Base-by-base conservation (phyloP, 257 asterid genomes). In the Nicotiana obtusifolia region DNA sequence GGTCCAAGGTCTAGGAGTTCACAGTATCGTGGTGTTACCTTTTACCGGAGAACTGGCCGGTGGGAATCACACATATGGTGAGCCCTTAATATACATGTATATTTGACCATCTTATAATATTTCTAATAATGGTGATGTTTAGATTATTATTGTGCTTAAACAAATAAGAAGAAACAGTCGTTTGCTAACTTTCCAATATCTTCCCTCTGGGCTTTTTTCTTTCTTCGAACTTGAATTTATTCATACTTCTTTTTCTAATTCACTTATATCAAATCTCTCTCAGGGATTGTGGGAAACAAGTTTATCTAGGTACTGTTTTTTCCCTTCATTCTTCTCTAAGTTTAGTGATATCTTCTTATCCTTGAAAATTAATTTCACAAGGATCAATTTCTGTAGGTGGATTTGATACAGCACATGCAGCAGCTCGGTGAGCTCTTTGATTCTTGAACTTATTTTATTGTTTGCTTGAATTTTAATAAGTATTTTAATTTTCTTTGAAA, bases 261-360 rank as follows among this genome's bases (percentile, higher is more conserved):
- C 16, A 10, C 35, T 52, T 64, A 5, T 31, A 0, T 41, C 8
- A 8, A 11, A 19, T 20, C 5, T 73, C 14, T 15, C 15, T 69
- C 95, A 96, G 99, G 99, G 99, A 96, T 78, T 94, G 98, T 80
- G 99, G 99, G 47, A 96, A 96, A 84, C 99, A 96, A 88, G 99
- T 96, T 53, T 96, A 96, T 81, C 87, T 95, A 78, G 99, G 99
- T 95, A 49, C 22, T 31, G 37, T 22, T 77, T 54, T 8, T 67
- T 10, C 1, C 60, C 24, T 44, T 47, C 49, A 22, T 81, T 65
- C 33, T 35, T 73, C 64, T 77, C 16, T 54, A 75, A 14, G 44
- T 22, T 52, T 56, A 53, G 35, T 75, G 2, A 41, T 41, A 41
- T 61, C 61, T 41, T 49, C 30, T 7, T 35, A 53, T 69, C 31